These are phyloP conservation scores for Trichoderma aggressivum DNA, from an alignment of 2,329 filamentous ascomycete species.

Conservation along the genomic window DNA sequence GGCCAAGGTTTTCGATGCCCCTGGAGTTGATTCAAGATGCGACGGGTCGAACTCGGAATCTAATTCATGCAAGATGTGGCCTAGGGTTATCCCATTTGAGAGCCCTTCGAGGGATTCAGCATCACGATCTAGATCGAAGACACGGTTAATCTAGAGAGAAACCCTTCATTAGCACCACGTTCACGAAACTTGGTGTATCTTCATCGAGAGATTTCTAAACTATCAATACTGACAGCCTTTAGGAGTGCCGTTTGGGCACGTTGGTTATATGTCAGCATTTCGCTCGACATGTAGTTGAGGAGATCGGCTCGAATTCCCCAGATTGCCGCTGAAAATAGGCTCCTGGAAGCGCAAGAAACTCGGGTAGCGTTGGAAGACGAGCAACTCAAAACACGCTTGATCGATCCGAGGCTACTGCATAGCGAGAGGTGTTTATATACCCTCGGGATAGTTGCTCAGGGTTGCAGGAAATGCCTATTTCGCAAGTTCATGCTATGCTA, in stretches of 20 bases:
- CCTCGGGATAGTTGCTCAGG: not conserved
- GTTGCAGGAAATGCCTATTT: not conserved
- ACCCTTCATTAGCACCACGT: not conserved
- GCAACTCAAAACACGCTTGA: not conserved
- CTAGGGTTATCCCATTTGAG: slow-evolving; percentile 53
- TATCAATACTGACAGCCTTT: slow-evolving; percentile 46
- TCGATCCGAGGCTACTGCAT: not conserved
- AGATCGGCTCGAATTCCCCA: not conserved
- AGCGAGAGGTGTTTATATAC: not conserved
- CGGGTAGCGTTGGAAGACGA: not conserved
- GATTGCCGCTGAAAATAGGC: not conserved
- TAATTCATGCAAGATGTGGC: slow-evolving; percentile 55
- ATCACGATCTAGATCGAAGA: slow-evolving; percentile 44
- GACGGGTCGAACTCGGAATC: slow-evolving; percentile 54
- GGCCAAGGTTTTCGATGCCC: slow-evolving; percentile 43
- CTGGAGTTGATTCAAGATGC: slow-evolving; percentile 48
- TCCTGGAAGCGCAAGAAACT: not conserved
- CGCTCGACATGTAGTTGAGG: slow-evolving; percentile 8
- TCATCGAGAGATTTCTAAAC: slow-evolving; percentile 4
- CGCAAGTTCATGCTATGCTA: not conserved
- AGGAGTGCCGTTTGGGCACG: slow-evolving; percentile 53
- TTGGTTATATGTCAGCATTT: slow-evolving; percentile 39
- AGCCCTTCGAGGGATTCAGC: slow-evolving; percentile 51
- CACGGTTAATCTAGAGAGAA: slow-evolving; percentile 32
- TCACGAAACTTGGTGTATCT: not conserved